These are phyloP conservation scores for Ogataea ganodermae DNA, from an alignment of 805 yeast species.

Conservation along the genomic window DNA sequence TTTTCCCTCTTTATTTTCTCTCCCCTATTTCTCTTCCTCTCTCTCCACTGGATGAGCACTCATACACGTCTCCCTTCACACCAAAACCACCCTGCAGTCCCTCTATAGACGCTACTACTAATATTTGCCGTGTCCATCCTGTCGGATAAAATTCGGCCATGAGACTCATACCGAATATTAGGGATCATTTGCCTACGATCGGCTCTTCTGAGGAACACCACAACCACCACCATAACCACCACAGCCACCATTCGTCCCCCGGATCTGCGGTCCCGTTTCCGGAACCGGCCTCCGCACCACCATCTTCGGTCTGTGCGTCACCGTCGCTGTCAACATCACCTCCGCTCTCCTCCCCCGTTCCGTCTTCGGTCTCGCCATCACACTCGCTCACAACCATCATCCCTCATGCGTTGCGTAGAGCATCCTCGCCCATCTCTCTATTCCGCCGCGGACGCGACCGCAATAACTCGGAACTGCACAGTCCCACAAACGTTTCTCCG, in stretches of 20 bases:
- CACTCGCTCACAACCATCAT: slow-evolving; percentile 5
- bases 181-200: background rate
- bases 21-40: background rate
- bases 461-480: slow-evolving; percentile 5
- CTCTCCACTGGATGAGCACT: no score
- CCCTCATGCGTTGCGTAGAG: slow-evolving; percentile 11
- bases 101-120: background rate
- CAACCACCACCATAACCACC: background rate
- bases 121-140: background rate
- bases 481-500: background rate
- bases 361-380: background rate
- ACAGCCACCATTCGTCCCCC: background rate
- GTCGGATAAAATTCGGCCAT: background rate
- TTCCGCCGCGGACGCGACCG: slow-evolving; percentile 10
- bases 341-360: background rate
- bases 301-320: background rate
- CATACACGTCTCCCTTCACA: no score
- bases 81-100: background rate
- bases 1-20: background rate
- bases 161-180: slow-evolving; percentile 5
- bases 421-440: slow-evolving; percentile 14
- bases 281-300: background rate
- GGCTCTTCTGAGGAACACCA: background rate
- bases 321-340: background rate
- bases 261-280: background rate